Evolutionary conservation across 1,139 yeast genomes (phyloP).

Genomic region (Martiniozyma asiatica): DNA sequence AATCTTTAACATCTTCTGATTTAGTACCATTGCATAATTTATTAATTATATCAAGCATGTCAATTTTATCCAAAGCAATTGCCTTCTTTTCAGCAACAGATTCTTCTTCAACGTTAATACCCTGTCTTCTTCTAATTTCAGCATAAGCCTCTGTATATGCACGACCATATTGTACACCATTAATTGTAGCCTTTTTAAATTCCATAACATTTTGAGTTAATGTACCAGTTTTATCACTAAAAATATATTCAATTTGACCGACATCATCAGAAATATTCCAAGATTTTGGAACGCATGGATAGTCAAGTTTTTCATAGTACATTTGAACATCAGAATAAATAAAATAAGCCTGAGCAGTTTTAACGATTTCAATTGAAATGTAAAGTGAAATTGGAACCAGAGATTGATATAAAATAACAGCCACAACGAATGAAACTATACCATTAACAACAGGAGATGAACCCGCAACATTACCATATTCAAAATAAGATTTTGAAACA

Average conservation of each 20-base stretch:
- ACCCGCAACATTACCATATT: constrained; percentile 51
- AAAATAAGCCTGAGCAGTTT: constrained; percentile 88
- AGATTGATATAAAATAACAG: constrained; percentile 79
- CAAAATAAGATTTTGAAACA: constrained; percentile 59
- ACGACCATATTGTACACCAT: constrained; percentile 79
- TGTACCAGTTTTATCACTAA: constrained; percentile 96
- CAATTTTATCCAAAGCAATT: constrained; percentile 50
- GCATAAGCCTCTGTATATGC: constrained; percentile 95
- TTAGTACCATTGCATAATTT: constrained; percentile 24
- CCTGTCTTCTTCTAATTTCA: constrained; percentile 82
- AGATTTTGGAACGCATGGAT: constrained; percentile 91
- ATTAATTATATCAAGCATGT: constrained; percentile 50
- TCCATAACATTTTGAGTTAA: constrained; percentile 96
- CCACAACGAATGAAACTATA: constrained; percentile 75
- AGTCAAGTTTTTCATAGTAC: constrained; percentile 77
- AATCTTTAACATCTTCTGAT: constrained; percentile 25
- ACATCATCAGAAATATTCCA: constrained; percentile 97
- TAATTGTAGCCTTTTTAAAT: constrained; percentile 82
- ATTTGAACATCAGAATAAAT: constrained; percentile 79
- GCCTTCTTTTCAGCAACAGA: constrained; percentile 47
- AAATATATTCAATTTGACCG: constrained; percentile 92
- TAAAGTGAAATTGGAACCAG: constrained; percentile 91
- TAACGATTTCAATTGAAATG: constrained; percentile 89
- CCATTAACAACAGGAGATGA: constrained; percentile 70
- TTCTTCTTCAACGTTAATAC: constrained; percentile 66